A percentile compares a stretch with the other conserved stretches of the same genome.
These are phyloP conservation scores for Orbilia quercus DNA, from an alignment of 2,329 filamentous ascomycete genomes.

Conservation along the genomic window DNA sequence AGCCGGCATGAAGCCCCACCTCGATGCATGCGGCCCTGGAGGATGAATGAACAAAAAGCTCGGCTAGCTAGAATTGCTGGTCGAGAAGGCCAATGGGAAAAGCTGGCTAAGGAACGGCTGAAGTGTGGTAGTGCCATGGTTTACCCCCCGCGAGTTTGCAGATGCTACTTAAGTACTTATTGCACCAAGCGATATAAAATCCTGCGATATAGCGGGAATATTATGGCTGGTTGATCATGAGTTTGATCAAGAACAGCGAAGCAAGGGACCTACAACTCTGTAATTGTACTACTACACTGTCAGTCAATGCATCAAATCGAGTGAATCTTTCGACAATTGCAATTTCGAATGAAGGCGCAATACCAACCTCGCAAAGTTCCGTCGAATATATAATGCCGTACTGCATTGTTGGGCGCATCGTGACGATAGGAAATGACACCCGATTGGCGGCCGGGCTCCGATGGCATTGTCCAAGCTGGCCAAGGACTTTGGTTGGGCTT, in stretches of 20 bases:
- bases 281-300: no score
- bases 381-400: no score
- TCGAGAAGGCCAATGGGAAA: constrained; percentile 38
- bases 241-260: no score
- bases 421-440: constrained; percentile 36
- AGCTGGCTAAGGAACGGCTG: constrained; percentile 53
- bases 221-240: no score
- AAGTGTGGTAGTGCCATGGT: constrained; percentile 3
- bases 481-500: constrained; percentile 16
- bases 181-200: no score
- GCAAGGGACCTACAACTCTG: no score
- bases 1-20: constrained; percentile 47
- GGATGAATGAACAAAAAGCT: constrained; percentile 12
- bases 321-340: background rate
- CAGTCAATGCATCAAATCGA: no score
- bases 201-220: no score
- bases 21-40: constrained; percentile 40
- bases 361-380: no score
- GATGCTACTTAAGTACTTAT: background rate
- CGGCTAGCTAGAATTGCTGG: constrained; percentile 38
- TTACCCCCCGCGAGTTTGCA: constrained; percentile 31
- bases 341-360: no score
- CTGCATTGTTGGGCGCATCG: constrained; percentile 20
- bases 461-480: constrained; percentile 16
- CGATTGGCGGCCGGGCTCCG: constrained; percentile 32